Percentiles rank a stretch among this genome's conserved stretches.
These are phyloP conservation scores for Prunus davidiana DNA, from an alignment of 306 rosid species.

Conservation along the genomic window DNA sequence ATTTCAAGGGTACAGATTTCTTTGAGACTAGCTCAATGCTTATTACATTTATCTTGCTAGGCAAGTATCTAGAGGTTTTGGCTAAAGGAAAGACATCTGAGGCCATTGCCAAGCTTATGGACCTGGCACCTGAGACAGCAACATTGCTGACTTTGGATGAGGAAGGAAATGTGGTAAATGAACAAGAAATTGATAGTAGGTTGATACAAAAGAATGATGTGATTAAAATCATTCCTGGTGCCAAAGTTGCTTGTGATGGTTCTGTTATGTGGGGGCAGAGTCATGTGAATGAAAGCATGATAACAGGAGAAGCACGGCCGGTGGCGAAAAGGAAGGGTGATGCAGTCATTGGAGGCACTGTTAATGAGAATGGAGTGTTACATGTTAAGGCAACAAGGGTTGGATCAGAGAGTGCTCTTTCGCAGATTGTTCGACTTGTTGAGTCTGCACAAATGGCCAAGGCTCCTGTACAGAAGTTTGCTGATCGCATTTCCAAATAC, in stretches of 20 bases:
- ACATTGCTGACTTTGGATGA: slow-evolving; percentile 43
- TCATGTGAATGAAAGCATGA: slow-evolving; percentile 84
- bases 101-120: slow-evolving; percentile 86
- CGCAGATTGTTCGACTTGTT: slow-evolving; percentile 82
- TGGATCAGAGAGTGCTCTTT: slow-evolving; percentile 80
- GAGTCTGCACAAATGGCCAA: slow-evolving; percentile 93
- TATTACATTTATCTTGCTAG: slow-evolving; percentile 68
- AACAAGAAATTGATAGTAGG: slow-evolving; percentile 56
- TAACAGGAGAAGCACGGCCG: slow-evolving; percentile 75
- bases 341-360: slow-evolving; percentile 73
- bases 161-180: slow-evolving; percentile 45
- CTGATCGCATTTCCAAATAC: slow-evolving; percentile 74
- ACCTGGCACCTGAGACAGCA: slow-evolving; percentile 71
- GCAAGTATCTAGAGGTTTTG: slow-evolving; percentile 78
- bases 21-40: slow-evolving; percentile 89
- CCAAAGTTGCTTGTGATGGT: slow-evolving; percentile 79
- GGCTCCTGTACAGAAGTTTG: slow-evolving; percentile 86
- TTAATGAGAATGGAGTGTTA: slow-evolving; percentile 80
- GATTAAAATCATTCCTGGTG: slow-evolving; percentile 63
- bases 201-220: slow-evolving; percentile 72
- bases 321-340: slow-evolving; percentile 57
- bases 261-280: slow-evolving; percentile 66
- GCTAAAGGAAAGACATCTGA: slow-evolving; percentile 82
- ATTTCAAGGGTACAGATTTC: slow-evolving; percentile 68
- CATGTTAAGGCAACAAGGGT: slow-evolving; percentile 77